Percentiles rank a stretch among this genome's conserved stretches.
These are phyloP conservation scores for Termitomyces sp. DNA, from an alignment of 768 basidiomycete genomes.

Conservation along the genomic window DNA sequence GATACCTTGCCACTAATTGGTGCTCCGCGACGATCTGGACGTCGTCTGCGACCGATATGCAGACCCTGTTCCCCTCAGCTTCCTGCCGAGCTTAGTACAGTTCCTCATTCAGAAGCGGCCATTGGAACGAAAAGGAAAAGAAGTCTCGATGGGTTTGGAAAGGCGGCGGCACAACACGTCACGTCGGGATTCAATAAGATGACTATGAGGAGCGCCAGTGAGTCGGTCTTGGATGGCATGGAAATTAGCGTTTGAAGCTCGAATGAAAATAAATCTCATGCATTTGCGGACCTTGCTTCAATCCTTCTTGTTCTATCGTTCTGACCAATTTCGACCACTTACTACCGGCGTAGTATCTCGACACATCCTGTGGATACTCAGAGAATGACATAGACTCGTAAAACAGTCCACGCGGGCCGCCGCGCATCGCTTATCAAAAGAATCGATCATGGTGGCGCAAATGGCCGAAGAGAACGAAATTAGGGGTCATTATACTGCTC, in stretches of 20 bases:
- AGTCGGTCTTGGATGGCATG: neutral
- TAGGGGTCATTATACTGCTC: neutral
- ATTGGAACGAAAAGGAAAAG: constrained; percentile 13
- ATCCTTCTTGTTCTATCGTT: neutral
- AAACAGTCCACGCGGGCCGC: neutral
- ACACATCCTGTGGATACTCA: neutral
- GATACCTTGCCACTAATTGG: constrained; percentile 1
- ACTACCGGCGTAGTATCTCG: too few species aligned
- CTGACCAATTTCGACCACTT: neutral
- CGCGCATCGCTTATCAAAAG: neutral
- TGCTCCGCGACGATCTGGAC: constrained; percentile 10
- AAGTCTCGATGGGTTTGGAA: neutral
- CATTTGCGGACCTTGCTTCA: neutral
- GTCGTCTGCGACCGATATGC: constrained; percentile 8
- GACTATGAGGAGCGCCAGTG: constrained; percentile 3
- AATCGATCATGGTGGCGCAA: neutral
- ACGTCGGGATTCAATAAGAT: constrained; percentile 5
- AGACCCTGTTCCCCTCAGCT: neutral
- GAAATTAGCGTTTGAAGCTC: neutral
- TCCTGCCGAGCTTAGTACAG: neutral
- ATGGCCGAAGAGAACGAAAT: neutral
- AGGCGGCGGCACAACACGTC: constrained; percentile 3
- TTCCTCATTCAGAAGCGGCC: neutral
- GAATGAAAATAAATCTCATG: neutral
- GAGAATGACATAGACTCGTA: neutral